A percentile compares a stretch with the other conserved stretches of the same genome.
phyloP scores from a whole-genome alignment of 2,329 filamentous ascomycete genomes.

The Neofusicoccum sp. region DNA sequence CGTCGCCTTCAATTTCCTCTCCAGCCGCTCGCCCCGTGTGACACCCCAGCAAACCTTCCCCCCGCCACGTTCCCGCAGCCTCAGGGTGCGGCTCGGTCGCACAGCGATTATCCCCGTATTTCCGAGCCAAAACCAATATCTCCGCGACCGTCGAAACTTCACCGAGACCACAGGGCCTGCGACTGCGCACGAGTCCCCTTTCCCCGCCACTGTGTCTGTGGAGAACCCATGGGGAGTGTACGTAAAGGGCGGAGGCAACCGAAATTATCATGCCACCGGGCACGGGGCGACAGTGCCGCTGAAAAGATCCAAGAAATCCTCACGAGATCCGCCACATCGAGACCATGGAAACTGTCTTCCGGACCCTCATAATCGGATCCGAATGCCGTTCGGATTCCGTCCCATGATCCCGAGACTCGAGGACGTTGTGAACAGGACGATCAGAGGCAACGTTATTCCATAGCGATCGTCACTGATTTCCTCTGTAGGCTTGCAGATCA shows the following conservation, averaged over 20 bases:
- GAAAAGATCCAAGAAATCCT: no score
- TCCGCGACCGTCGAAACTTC: not conserved
- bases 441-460: no score
- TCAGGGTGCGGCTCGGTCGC: not conserved
- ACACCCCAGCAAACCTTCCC: not conserved
- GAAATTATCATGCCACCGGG: not conserved
- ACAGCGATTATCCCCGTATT: not conserved
- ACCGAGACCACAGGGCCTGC: no score
- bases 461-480: no score
- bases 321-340: no score
- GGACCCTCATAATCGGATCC: no score
- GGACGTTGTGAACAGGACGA: no score
- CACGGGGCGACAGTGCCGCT: no score
- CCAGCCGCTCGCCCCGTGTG: not conserved
- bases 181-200: not conserved
- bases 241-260: not conserved
- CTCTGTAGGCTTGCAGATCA: no score
- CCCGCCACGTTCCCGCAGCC: not conserved
- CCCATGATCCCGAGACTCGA: no score
- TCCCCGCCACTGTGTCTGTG: not conserved
- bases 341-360: no score
- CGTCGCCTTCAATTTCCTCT: not conserved
- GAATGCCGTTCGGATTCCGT: no score
- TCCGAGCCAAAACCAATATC: not conserved
- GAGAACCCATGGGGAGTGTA: conserved; percentile 1